Base-by-base conservation (phyloP, 164 flowering plant species). In the Cinnamomum chago region DNA sequence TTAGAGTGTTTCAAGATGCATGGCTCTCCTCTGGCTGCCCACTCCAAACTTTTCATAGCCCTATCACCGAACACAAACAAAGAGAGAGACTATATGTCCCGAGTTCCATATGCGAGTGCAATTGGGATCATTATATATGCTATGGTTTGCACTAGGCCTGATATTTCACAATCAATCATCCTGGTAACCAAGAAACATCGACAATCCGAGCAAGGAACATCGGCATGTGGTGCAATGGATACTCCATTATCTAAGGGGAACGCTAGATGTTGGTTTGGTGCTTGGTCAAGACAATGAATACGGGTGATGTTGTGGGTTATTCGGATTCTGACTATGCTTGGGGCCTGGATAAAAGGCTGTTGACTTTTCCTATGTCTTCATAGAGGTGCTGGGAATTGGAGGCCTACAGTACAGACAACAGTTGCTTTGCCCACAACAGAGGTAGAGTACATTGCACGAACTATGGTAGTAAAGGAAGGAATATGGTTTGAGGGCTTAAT, bases 351-450 rank as follows among this genome's bases (percentile, higher is more conserved):
- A 15, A 72, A 3, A 30, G 60, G 52, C 23, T 58, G 51, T 14
- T 72, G 50, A 27, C 20, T 20, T 3, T 58, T n/a, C 28, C 5
- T 72, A 58, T 60, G 73, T 71, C 9, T 71, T 55, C 17, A 71
- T 65, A 25, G 73, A 3, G 27, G 67, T 12, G 14, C 25, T 14
- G 18, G 14, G 2, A 3, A 50, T 60, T 72, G 74, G 51, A 58
- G 50, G 24, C 13, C 28, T n/a, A 33, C 47, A 11, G 4, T 72
- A 20, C 27, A 60, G 50, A 17, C 24, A 3, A 18, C 50, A 6
- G 11, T 58, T 24, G 51, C 25, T 0, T 58, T 72, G 24, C 60
- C 74, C 5, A 72, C 51, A 1, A 27, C 24, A 11, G 15, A 28
- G 28, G 51, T 24, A 25, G 24, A 33, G 24, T 60, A 72, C 25